A percentile compares a stretch with the other conserved stretches of the same genome.
phyloP scores from a whole-genome alignment of 106 monocot species.

The Acorus calamus region DNA sequence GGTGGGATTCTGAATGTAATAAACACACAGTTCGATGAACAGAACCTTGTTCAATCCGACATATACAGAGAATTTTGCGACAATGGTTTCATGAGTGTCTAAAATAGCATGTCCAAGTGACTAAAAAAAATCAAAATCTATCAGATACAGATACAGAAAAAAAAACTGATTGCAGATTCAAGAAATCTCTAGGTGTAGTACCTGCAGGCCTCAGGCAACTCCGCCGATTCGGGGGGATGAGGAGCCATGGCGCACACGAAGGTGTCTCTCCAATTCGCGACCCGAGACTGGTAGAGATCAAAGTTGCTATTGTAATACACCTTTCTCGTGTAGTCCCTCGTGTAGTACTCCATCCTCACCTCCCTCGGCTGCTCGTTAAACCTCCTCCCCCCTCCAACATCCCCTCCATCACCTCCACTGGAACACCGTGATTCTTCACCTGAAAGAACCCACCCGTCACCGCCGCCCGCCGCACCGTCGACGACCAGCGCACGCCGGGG shows the following conservation, averaged over 20 bases:
- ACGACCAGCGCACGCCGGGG: not conserved
- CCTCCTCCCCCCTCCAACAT: slow-evolving; percentile 6
- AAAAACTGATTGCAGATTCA: not conserved
- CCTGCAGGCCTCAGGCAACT: slow-evolving; percentile 35
- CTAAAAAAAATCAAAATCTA: not conserved
- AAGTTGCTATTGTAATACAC: slow-evolving; percentile 31
- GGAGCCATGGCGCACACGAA: slow-evolving; percentile 25
- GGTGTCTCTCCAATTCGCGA: slow-evolving; percentile 48
- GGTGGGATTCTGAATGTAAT: no score
- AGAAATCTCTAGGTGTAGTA: not conserved
- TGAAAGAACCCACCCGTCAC: slow-evolving; percentile 26
- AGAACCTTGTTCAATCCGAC: no score
- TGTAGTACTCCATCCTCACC: slow-evolving; percentile 8
- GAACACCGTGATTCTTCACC: slow-evolving; percentile 20
- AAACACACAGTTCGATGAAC: no score
- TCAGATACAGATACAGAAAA: not conserved
- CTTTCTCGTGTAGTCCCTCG: slow-evolving; percentile 7
- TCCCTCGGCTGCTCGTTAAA: slow-evolving; percentile 17
- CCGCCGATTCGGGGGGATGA: slow-evolving; percentile 16
- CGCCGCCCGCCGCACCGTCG: slow-evolving; percentile 8
- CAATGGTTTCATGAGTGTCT: no score
- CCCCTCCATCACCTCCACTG: slow-evolving; percentile 4
- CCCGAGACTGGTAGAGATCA: slow-evolving; percentile 24
- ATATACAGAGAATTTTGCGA: no score
- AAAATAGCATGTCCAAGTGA: no score